These are phyloP conservation scores for Debaryomyces fabryi DNA, from an alignment of 1,139 yeast species.

Conservation along the genomic window DNA sequence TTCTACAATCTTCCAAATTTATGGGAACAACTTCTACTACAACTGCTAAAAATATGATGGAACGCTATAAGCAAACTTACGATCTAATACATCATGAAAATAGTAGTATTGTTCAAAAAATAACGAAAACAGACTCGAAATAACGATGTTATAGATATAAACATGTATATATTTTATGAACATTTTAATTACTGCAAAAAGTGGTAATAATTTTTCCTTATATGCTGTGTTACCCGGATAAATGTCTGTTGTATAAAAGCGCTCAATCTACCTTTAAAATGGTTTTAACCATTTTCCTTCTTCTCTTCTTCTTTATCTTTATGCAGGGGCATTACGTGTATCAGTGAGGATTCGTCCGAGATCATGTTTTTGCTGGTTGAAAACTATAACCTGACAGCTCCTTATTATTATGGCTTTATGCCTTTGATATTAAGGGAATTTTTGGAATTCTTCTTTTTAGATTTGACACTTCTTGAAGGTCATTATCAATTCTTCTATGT, in stretches of 20 bases:
- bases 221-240: conserved; percentile 12
- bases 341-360: conserved; percentile 99
- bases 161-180: background rate
- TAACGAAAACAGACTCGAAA: background rate
- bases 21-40: background rate
- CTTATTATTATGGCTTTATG: conserved; percentile 58
- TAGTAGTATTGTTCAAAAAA: background rate
- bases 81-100: background rate
- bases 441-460: conserved; percentile 54
- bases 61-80: background rate
- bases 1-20: conserved; percentile 1
- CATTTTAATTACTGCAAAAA: background rate
- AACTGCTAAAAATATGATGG: background rate
- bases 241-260: conserved; percentile 7
- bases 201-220: background rate
- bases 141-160: background rate
- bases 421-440: conserved; percentile 64
- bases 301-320: conserved; percentile 68
- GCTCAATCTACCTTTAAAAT: conserved; percentile 8
- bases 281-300: conserved; percentile 10
- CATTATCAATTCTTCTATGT: conserved; percentile 15
- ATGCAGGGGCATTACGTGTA: conserved; percentile 99
- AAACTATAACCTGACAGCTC: conserved; percentile 99
- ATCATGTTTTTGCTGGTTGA: conserved; percentile 99
- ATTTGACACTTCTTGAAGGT: conserved; percentile 42